phyloP scores from a whole-genome alignment of 2,329 filamentous ascomycete genomes.

The Fusarium redolens region DNA sequence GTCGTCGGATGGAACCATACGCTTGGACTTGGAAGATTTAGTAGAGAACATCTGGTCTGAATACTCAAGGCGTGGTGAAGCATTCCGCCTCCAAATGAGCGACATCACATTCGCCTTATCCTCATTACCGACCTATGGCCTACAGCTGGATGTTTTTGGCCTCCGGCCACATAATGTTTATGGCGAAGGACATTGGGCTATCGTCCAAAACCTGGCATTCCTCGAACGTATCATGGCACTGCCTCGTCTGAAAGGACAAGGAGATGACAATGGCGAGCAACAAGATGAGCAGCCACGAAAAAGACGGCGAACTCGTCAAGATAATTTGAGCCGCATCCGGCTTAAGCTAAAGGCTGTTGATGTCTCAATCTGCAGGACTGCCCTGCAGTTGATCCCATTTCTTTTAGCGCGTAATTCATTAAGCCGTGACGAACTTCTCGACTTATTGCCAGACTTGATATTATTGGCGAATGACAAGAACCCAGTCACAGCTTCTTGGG shows the following conservation, averaged over 20 bases:
- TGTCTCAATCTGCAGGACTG: conserved; percentile 59
- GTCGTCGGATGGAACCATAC: conserved; percentile 52
- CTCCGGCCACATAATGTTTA: conserved; percentile 64
- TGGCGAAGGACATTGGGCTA: conserved; percentile 69
- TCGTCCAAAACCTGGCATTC: conserved; percentile 68
- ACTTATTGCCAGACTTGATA: conserved; percentile 68
- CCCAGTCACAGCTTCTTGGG: conserved; percentile 77
- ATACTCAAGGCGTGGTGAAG: conserved; percentile 77
- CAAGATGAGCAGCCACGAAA: conserved; percentile 63
- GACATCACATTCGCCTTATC: conserved; percentile 72
- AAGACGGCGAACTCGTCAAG: conserved; percentile 57
- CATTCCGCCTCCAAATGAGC: conserved; percentile 80
- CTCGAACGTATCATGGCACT: conserved; percentile 63
- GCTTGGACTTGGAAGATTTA: conserved; percentile 70
- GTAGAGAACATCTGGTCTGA: conserved; percentile 79
- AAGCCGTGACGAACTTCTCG: conserved; percentile 62
- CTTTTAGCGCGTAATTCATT: conserved; percentile 61
- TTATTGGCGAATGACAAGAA: conserved; percentile 77
- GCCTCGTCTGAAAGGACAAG: conserved; percentile 37
- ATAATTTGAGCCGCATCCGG: conserved; percentile 57
- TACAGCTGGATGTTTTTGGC: conserved; percentile 62
- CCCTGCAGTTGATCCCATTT: conserved; percentile 69
- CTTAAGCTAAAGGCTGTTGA: conserved; percentile 61
- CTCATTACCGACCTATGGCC: conserved; percentile 56
- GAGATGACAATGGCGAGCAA: conserved; percentile 40